Conservation (phyloP, 352 stramenopile species). For the Pythium guiyangense region DNA sequence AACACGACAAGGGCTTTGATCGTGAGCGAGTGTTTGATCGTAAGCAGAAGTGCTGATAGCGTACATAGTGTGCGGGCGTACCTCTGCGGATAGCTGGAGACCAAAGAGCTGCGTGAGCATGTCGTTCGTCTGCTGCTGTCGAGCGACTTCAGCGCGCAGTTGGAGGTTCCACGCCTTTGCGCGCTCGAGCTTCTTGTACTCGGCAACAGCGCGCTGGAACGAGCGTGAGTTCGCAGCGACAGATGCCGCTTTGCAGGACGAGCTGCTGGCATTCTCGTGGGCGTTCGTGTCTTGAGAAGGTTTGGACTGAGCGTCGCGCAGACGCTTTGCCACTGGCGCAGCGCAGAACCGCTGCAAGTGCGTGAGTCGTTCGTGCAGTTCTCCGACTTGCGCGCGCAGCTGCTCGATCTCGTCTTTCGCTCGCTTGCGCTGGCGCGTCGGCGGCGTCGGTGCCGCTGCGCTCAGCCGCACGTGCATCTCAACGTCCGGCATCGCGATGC, state of each 20-base stretch:
- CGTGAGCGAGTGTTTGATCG: too few species aligned
- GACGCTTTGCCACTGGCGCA: background rate
- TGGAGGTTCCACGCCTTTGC: background rate
- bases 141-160: background rate
- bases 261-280: background rate
- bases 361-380: background rate
- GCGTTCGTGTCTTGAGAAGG: too few species aligned
- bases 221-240: background rate
- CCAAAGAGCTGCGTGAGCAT: conserved; percentile 4
- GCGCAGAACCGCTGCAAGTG: background rate
- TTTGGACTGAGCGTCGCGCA: background rate
- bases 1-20: too few species aligned
- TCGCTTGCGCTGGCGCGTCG: background rate
- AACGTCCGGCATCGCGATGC: too few species aligned
- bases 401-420: background rate
- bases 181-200: conserved; percentile 1
- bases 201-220: background rate
- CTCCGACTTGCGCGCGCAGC: background rate
- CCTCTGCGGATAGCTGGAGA: background rate
- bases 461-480: too few species aligned
- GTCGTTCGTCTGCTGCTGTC: background rate
- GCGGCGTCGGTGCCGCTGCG: too few species aligned
- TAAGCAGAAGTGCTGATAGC: too few species aligned
- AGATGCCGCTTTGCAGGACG: background rate
- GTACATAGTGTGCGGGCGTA: background rate